Evolutionary conservation across 192 early-diverging fungal genomes (phyloP).

Genomic region (Ramicandelaber brevisporus): DNA sequence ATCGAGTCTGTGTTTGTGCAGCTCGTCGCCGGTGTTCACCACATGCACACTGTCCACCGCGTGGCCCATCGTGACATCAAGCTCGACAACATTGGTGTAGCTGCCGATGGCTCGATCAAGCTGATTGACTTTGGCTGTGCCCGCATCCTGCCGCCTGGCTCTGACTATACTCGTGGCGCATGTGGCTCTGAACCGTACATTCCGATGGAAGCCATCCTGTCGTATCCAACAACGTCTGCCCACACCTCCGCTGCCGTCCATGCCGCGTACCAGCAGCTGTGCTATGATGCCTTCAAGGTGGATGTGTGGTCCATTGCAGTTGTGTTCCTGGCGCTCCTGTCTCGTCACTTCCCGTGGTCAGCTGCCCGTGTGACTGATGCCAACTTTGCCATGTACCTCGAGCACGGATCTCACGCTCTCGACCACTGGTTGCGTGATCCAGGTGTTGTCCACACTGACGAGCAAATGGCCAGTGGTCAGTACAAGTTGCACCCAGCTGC

Average conservation of each 20-base stretch:
- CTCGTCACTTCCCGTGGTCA: constrained; percentile 45
- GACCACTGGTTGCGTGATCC: constrained; percentile 27
- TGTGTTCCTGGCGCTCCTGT: constrained; percentile 49
- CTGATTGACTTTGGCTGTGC: constrained; percentile 64
- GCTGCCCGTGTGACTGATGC: constrained; percentile 23
- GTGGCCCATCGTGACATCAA: constrained; percentile 79
- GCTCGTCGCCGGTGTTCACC: constrained; percentile 39
- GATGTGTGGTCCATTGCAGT: constrained; percentile 81
- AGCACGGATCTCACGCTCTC: constrained; percentile 15
- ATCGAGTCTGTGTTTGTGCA: constrained; percentile 64
- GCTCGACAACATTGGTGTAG: constrained; percentile 69
- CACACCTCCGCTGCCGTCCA: too few species aligned
- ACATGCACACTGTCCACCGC: constrained; percentile 56
- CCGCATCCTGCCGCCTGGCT: constrained; percentile 36
- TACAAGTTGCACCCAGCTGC: too few species aligned
- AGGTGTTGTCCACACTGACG: too few species aligned
- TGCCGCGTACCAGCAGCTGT: constrained; percentile 18
- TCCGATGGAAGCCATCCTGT: constrained; percentile 56
- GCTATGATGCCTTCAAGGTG: constrained; percentile 63
- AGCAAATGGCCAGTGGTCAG: too few species aligned
- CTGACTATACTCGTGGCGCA: constrained; percentile 44
- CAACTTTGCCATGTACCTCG: constrained; percentile 31
- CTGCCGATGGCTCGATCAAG: constrained; percentile 37
- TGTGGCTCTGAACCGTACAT: constrained; percentile 91
- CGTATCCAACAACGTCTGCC: constrained; percentile 9